Evolutionary conservation across 148 eudicot genomes (phyloP), one percentile per base, ranked within the genome.

Genomic region (Polygonum maritimum): DNA sequence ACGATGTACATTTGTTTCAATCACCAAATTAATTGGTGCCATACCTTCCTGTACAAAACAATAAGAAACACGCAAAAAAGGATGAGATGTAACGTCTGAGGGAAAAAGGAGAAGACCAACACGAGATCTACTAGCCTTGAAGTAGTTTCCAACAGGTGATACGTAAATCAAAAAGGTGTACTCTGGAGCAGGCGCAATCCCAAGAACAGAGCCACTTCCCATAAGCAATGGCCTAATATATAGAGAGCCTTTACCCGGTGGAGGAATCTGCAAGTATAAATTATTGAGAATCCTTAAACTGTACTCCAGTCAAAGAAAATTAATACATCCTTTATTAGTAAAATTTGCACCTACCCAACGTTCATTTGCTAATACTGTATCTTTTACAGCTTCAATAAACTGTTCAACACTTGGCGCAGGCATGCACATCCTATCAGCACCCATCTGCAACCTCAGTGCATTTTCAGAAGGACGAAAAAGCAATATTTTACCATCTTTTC

Each of bases 361-460:
- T 75, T 92, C 84, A 86, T 95, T 95, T 74, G 97, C 96, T 62
- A 90, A 77, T 74, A 91, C 98, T 74, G 94, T 95, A 38, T 78
- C 86, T 80, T 85, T 89, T n/a, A 95, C 99, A 76, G 99, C 97
- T 84, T 88, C 90, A 82, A 95, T 73, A 82, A 95, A 95, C 80
- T 95, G 97, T 35, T 90, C 97, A 76, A 91, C 92, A 58, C 89
- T 86, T 60, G 99, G 99, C 47, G 98, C 88, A 80, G 94, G 90
- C 99, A 95, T 95, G 87, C 99, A 95, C 97, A 95, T 92, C 76
- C 99, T 89, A 77, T 92, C 98, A n/a, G 99, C 97, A 55, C 99
- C 99, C 58, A 47, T 77, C 78, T 85, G 88, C 86, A 95, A 76
- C 48, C 99, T 85, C 74, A 80, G 21, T 39, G 97, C 98, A 83